phyloP scores from a whole-genome alignment of 768 basidiomycete species.

The Leccinum incarnatum region DNA sequence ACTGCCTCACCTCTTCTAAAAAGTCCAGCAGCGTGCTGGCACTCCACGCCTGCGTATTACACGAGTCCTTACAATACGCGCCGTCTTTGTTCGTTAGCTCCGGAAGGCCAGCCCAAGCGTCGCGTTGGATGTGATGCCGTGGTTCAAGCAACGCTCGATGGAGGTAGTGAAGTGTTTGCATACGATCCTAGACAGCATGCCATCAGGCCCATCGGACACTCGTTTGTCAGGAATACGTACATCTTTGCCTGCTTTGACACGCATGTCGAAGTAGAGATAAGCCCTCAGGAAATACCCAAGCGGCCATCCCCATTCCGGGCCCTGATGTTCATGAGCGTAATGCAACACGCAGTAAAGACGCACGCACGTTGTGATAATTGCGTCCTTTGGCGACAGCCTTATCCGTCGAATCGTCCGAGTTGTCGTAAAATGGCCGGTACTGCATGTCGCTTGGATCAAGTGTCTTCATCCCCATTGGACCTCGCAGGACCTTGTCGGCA shows the following conservation, averaged over 20 bases:
- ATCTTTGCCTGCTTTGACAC: slow-evolving; percentile 61
- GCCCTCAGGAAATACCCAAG: slow-evolving; percentile 94
- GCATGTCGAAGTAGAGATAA: slow-evolving; percentile 83
- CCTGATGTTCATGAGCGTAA: slow-evolving; percentile 42
- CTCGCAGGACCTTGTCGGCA: slow-evolving; percentile 79
- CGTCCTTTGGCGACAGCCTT: slow-evolving; percentile 83
- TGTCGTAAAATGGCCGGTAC: slow-evolving; percentile 91
- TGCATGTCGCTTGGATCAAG: slow-evolving; percentile 84
- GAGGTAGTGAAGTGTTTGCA: slow-evolving; percentile 75
- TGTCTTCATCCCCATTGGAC: slow-evolving; percentile 95
- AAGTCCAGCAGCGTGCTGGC: slow-evolving; percentile 91
- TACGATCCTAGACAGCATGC: slow-evolving; percentile 49
- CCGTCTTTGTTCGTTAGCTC: slow-evolving; percentile 91
- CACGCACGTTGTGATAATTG: slow-evolving; percentile 86
- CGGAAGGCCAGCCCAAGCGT: slow-evolving; percentile 92
- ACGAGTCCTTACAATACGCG: slow-evolving; percentile 80
- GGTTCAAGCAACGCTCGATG: slow-evolving; percentile 69
- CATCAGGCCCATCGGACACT: background rate
- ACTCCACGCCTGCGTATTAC: slow-evolving; percentile 95
- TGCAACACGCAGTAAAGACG: background rate
- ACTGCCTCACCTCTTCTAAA: slow-evolving; percentile 57
- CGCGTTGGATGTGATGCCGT: slow-evolving; percentile 69
- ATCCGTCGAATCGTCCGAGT: slow-evolving; percentile 89
- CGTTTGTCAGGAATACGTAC: slow-evolving; percentile 41
- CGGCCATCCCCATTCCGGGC: slow-evolving; percentile 95